phyloP scores from a whole-genome alignment of 352 stramenopile genomes.

The Salisapilia sapeloensis region DNA sequence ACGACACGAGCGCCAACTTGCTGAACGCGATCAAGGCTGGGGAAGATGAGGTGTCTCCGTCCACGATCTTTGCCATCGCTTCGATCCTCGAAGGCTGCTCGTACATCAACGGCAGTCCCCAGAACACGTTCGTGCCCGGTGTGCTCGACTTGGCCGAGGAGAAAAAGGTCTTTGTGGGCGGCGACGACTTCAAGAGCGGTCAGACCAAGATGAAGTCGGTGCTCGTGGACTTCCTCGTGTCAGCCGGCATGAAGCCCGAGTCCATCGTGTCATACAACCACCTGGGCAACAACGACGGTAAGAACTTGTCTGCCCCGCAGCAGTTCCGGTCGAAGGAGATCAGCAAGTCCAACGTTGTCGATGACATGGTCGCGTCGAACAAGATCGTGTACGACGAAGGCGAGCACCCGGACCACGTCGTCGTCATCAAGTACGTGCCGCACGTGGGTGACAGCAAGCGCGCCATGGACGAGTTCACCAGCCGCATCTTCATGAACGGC shows the following conservation, averaged over 20 bases:
- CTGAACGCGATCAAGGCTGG: conserved; percentile 91
- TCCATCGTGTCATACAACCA: conserved; percentile 99
- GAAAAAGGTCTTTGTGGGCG: conserved; percentile 94
- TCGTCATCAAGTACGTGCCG: conserved; percentile 99
- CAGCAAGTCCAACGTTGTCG: conserved; percentile 98
- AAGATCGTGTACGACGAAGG: conserved; percentile 94
- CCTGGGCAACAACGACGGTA: conserved; percentile 99
- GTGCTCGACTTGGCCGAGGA: conserved; percentile 90
- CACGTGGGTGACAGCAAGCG: conserved; percentile 98
- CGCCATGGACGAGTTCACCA: conserved; percentile 99
- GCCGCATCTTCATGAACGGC: conserved; percentile 99
- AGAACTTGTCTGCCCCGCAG: conserved; percentile 96
- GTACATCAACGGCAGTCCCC: conserved; percentile 98
- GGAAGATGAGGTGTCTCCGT: conserved; percentile 92
- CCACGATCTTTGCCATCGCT: conserved; percentile 95
- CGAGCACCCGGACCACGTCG: conserved; percentile 98
- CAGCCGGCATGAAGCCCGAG: conserved; percentile 96
- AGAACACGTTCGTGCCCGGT: conserved; percentile 99
- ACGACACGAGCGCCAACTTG: conserved; percentile 96
- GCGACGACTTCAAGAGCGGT: conserved; percentile 99
- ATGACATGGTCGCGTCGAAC: conserved; percentile 98
- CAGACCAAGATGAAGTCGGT: conserved; percentile 99
- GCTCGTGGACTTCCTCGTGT: conserved; percentile 98
- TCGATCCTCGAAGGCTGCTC: conserved; percentile 96
- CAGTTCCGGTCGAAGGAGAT: conserved; percentile 99